Evolutionary conservation across 495 filamentous ascomycete genomes (phyloP), one percentile per base, ranked within the genome.

Genomic region (Xanthoparmelia taractica): DNA sequence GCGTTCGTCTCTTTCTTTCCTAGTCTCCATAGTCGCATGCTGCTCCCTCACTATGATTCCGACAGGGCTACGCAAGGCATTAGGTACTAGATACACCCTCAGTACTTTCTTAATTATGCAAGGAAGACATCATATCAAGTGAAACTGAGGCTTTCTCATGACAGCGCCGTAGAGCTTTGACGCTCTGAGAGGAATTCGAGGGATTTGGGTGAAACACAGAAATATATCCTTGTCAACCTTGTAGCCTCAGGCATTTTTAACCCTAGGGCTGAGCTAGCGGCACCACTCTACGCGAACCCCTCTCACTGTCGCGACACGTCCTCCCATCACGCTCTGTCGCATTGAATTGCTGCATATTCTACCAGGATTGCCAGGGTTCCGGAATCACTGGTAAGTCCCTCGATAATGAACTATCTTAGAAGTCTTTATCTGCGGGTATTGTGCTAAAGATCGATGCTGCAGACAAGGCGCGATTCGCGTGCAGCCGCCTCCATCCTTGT

Each of bases 221-320:
- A 8, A 27, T 7, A 45, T n/a, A 45, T 8, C 5, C 8, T 7
- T 4, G 20, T 40, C 12, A 12, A 40, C 12, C 37, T 40, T 20
- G 2, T 47, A 7, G 3, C n/a, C 43, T 25, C 25, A 11, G 47
- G 25, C 25, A 18, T 31, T 10, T 18, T 18, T 52, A 5, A 10
- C 15, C 27, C 4, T 52, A 52, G 48, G 48, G 48, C 48, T 52
- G 48, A 48, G 23, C 45, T 48, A 48, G 23, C 17, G 58, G 36
- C 25, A 57, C 48, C 48, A 52, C 48, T 52, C 13, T 52, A 52
- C 48, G 48, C 48, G 48, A 52, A 17, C 10, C 45, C 45, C 25
- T 8, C 43, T 43, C 40, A 18, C 17, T 43, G 40, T 45, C 52
- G 61, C 61, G 61, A 63, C 61, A 63, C 61, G 61, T 63, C 61